A percentile compares a stretch with the other conserved stretches of the same genome.
Conservation (phyloP, 192 early-diverging fungal genomes). For the Backusella luteola region DNA sequence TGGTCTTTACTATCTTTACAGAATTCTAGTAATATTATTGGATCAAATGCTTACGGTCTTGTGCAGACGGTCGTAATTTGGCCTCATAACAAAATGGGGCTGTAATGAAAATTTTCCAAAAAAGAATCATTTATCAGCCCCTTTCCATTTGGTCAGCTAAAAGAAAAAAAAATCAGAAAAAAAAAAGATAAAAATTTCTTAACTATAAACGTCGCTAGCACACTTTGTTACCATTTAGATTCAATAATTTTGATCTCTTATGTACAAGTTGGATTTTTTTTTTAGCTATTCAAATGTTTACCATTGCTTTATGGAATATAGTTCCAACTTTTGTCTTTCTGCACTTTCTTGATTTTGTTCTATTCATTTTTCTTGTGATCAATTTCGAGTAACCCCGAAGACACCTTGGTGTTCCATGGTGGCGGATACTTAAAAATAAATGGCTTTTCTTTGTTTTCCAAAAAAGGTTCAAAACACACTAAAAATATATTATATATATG, state of each 20-base stretch:
- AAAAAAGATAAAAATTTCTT: neutral
- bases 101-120: neutral
- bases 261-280: neutral
- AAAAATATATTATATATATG: neutral
- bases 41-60: too few relatives aligned
- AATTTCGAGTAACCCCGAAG: neutral
- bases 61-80: too few relatives aligned
- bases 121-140: neutral
- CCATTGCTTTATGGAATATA: neutral
- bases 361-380: neutral
- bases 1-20: too few relatives aligned
- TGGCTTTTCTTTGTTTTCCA: conserved; percentile 3
- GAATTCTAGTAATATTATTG: too few relatives aligned
- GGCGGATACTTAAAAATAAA: neutral
- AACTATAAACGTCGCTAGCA: neutral
- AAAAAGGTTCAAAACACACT: neutral
- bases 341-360: neutral
- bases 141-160: neutral
- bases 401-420: too few relatives aligned
- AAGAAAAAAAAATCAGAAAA: neutral
- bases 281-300: neutral
- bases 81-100: neutral
- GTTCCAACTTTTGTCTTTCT: neutral
- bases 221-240: neutral
- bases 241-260: neutral